phyloP scores from a whole-genome alignment of 2,329 filamentous ascomycete genomes.

The Eutypella sp. region DNA sequence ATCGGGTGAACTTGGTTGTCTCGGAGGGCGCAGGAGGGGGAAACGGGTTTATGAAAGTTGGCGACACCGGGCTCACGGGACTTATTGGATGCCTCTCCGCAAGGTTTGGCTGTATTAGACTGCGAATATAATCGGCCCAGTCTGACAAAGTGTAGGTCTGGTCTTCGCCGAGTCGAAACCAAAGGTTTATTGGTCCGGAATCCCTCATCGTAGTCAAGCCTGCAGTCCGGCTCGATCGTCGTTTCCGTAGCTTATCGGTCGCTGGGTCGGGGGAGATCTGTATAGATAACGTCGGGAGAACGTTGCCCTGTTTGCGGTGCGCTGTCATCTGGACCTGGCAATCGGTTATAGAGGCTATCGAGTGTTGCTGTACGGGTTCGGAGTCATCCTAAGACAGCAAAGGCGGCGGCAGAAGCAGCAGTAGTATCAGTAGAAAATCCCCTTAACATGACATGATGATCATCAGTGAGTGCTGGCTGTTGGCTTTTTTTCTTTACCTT shows the following conservation, averaged over 20 bases:
- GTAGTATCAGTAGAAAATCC: conserved; percentile 11
- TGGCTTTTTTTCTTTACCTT: conserved; percentile 36
- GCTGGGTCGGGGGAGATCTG: conserved; percentile 46
- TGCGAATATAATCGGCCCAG: conserved; percentile 52
- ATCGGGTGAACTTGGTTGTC: conserved; percentile 36
- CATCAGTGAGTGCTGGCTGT: not conserved
- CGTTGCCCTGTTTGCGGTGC: conserved; percentile 57
- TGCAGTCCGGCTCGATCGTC: conserved; percentile 58
- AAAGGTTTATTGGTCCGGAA: conserved; percentile 42
- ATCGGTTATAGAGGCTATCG: conserved; percentile 46
- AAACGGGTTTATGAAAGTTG: conserved; percentile 51
- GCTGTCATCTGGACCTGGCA: conserved; percentile 55
- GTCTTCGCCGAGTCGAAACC: conserved; percentile 55
- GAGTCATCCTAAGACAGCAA: conserved; percentile 46
- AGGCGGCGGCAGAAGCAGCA: too few species aligned
- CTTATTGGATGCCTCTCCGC: conserved; percentile 40
- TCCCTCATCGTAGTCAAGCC: conserved; percentile 51
- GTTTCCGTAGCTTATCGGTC: conserved; percentile 57
- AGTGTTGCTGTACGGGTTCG: conserved; percentile 51
- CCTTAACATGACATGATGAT: too few species aligned
- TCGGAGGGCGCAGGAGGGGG: conserved; percentile 35
- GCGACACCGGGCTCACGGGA: conserved; percentile 49
- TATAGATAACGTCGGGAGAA: conserved; percentile 55
- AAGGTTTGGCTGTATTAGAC: conserved; percentile 34
- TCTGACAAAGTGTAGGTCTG: conserved; percentile 49